Base-by-base conservation (phyloP, 208 protist genomes). In the Herpetomonas muscarum region DNA sequence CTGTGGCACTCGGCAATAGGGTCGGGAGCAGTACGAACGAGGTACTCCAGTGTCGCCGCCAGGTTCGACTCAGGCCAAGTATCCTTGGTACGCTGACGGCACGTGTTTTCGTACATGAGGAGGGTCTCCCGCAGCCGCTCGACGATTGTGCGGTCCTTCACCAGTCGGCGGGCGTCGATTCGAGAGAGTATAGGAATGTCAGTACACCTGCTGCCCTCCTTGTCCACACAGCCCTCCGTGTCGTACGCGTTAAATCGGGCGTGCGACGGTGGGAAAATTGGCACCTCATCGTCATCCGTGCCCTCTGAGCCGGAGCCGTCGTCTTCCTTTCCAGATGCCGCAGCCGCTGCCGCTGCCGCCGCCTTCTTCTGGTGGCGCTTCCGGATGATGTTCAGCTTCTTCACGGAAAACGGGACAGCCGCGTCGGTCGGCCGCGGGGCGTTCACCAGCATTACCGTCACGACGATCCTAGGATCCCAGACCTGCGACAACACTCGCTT, bases 381-480 rank as follows among this genome's bases (percentile, higher is more conserved):
- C 13, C 7, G 13, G 28, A 5, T 36, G 47, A 6, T 31, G 4
- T 19, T 36, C 22, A 32, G 47, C 12, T 13, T 12, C 6, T 12
- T 7, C 13, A 53, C 9, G 47, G 47, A 19, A 25, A 53, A 53
- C 9, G 47, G 24, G 26, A 42, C 41, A 3, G 62, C 62, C 34
- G 44, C 50, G 36, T 62, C 58, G 28, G 63, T 56, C 42, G 61
- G 51, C 37, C 55, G 55, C 15, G 88, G 88, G 0, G 76, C 70
- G 68, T 96, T 96, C 19, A 93, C 61, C 21, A 96, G 68, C 7
- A 93, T 51, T 12, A 96, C 76, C 30, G 81, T 83, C 17, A 93
- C 66, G 5, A 60, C 55, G 1, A 96, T 61, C 17, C 26, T 57
- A 3, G 89, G 89, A 37, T 60, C 52, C 86, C 89, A 96, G 52